phyloP scores from a whole-genome alignment of 1,284 basidiomycete species.

The Agaricales sp. region DNA sequence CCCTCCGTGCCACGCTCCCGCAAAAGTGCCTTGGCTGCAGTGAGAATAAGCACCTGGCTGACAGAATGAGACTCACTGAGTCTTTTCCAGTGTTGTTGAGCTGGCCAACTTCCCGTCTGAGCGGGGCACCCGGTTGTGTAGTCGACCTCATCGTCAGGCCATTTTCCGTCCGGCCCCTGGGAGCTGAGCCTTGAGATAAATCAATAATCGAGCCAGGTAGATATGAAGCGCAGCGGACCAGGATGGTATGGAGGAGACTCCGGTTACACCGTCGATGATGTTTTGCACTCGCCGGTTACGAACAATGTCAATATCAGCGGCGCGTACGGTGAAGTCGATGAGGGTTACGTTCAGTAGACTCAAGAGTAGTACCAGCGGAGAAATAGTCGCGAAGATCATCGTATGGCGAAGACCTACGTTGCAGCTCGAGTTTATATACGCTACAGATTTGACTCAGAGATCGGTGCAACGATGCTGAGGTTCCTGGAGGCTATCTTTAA shows the following conservation, averaged over 20 bases:
- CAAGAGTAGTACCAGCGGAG: too few species aligned
- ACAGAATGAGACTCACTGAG: slow-evolving; percentile 38
- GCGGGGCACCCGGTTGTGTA: slow-evolving; percentile 34
- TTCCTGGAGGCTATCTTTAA: too few species aligned
- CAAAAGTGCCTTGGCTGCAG: slow-evolving; percentile 20
- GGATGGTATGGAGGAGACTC: neutral
- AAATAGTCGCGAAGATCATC: too few species aligned
- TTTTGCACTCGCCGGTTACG: neutral
- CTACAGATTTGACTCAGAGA: too few species aligned
- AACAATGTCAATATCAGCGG: neutral
- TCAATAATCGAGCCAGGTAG: neutral
- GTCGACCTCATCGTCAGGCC: slow-evolving; percentile 33
- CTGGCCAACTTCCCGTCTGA: slow-evolving; percentile 58
- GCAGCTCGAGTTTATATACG: too few species aligned
- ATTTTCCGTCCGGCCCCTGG: slow-evolving; percentile 26
- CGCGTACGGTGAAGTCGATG: neutral
- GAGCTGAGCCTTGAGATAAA: neutral
- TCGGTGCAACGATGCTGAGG: too few species aligned
- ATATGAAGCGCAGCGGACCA: neutral
- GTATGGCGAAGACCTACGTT: too few species aligned
- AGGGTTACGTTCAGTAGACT: neutral
- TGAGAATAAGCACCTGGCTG: slow-evolving; percentile 33
- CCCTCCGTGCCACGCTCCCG: slow-evolving; percentile 2
- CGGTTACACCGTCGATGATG: neutral
- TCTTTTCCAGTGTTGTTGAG: slow-evolving; percentile 50